Conservation (phyloP, 2,329 filamentous ascomycete species). For the Pestalotiopsis sp. region DNA sequence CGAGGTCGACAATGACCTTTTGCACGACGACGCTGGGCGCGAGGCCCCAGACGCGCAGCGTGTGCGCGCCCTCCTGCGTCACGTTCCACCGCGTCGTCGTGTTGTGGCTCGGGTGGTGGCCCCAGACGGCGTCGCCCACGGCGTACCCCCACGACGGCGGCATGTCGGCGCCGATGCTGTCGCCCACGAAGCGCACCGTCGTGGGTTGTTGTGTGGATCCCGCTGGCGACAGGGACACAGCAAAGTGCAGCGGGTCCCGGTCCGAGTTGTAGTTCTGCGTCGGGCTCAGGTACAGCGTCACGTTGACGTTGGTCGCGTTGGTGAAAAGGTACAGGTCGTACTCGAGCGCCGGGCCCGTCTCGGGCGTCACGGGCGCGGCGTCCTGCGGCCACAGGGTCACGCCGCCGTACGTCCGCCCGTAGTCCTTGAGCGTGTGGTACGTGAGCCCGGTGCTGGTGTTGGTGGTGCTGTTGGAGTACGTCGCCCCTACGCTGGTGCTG, state of each 20-base stretch:
- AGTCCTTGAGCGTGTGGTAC: conserved; percentile 55
- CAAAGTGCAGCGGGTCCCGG: conserved; percentile 42
- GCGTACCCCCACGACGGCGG: conserved; percentile 44
- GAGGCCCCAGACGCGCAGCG: conserved; percentile 52
- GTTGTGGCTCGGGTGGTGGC: conserved; percentile 40
- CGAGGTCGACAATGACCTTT: conserved; percentile 58
- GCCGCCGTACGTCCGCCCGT: conserved; percentile 61
- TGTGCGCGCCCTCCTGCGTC: conserved; percentile 46
- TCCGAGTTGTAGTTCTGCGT: conserved; percentile 56
- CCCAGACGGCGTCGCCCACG: conserved; percentile 51
- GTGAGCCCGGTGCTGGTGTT: conserved; percentile 36
- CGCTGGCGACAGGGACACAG: conserved; percentile 34
- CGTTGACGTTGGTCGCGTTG: conserved; percentile 43
- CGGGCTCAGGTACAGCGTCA: conserved; percentile 55
- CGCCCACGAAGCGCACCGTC: conserved; percentile 43
- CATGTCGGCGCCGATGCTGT: conserved; percentile 42
- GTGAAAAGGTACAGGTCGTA: conserved; percentile 67
- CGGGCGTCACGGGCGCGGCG: conserved; percentile 50
- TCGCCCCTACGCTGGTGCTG: conserved; percentile 30
- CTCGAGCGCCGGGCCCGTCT: conserved; percentile 56
- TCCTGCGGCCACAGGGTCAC: conserved; percentile 58
- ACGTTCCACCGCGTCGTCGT: conserved; percentile 48
- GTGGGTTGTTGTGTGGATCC: conserved; percentile 29
- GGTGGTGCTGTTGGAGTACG: conserved; percentile 39
- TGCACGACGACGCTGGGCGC: conserved; percentile 57